These are phyloP conservation scores for Pythium apleroticum DNA, from an alignment of 352 stramenopile genomes.

Conservation along the genomic window DNA sequence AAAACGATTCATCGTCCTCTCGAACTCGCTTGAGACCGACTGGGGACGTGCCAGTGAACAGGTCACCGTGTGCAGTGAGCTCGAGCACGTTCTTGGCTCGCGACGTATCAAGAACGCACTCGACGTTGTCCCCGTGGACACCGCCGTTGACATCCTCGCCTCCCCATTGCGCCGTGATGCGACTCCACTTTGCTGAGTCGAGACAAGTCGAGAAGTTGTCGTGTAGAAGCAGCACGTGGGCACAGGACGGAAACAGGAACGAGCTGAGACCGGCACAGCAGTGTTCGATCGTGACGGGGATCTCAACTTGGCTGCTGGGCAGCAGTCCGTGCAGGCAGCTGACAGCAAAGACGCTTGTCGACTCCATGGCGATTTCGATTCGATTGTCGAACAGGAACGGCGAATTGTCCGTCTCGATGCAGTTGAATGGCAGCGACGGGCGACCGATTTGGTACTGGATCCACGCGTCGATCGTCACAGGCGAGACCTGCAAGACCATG, in stretches of 20 bases:
- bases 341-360: conserved; percentile 38
- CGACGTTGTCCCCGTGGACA: conserved; percentile 53
- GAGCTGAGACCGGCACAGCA: conserved; percentile 57
- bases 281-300: conserved; percentile 35
- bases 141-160: conserved; percentile 60
- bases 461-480: conserved; percentile 24
- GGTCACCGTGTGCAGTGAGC: conserved; percentile 53
- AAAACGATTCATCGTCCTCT: conserved; percentile 1
- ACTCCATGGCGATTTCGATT: conserved; percentile 25
- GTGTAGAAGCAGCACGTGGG: conserved; percentile 48
- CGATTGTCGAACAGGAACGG: conserved; percentile 9
- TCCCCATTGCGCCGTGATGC: conserved; percentile 56
- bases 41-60: conserved; percentile 37
- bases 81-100: conserved; percentile 40
- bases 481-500: conserved; percentile 16
- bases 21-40: conserved; percentile 27
- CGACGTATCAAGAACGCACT: conserved; percentile 33
- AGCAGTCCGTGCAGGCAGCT: conserved; percentile 56
- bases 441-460: conserved; percentile 27
- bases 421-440: conserved; percentile 7
- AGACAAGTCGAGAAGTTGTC: conserved; percentile 54
- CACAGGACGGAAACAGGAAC: conserved; percentile 41
- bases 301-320: conserved; percentile 36
- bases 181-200: conserved; percentile 43
- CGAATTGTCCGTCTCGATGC: conserved; percentile 6